These are phyloP conservation scores for Solanum rostratum DNA, from an alignment of 257 asterid species.

Conservation along the genomic window DNA sequence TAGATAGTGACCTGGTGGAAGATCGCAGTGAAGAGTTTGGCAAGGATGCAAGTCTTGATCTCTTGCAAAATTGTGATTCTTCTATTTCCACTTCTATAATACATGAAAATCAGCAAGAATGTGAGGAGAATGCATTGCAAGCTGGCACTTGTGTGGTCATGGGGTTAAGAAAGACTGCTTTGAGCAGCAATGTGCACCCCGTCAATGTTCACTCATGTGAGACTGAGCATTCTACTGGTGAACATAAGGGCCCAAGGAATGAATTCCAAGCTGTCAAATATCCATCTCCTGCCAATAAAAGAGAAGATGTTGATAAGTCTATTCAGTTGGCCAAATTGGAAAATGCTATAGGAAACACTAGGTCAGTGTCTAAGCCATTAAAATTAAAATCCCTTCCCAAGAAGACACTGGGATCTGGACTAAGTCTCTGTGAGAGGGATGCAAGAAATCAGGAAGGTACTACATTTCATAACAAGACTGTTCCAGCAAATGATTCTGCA, in stretches of 20 bases:
- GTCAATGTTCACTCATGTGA: constrained; percentile 7
- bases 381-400: constrained; percentile 32
- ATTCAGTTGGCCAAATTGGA: constrained; percentile 14
- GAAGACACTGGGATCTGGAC: constrained; percentile 47
- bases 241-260: constrained; percentile 10
- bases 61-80: not conserved
- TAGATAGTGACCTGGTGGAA: constrained; percentile 9
- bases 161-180: constrained; percentile 15
- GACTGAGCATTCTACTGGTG: constrained; percentile 15
- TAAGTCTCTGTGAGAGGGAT: constrained; percentile 22
- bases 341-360: constrained; percentile 16
- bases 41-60: constrained; percentile 15
- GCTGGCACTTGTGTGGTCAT: constrained; percentile 9
- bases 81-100: constrained; percentile 6
- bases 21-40: constrained; percentile 9
- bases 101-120: constrained; percentile 6
- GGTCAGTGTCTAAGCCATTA: constrained; percentile 18
- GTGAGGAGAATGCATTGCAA: constrained; percentile 18
- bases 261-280: constrained; percentile 16
- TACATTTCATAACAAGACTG: constrained; percentile 19
- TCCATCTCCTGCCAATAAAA: constrained; percentile 10
- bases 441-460: constrained; percentile 32
- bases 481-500: constrained; percentile 3
- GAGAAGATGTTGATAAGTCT: constrained; percentile 4
- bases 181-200: constrained; percentile 2